phyloP scores from a whole-genome alignment of 2,329 filamentous ascomycete species.

The Penicillium sp. region DNA sequence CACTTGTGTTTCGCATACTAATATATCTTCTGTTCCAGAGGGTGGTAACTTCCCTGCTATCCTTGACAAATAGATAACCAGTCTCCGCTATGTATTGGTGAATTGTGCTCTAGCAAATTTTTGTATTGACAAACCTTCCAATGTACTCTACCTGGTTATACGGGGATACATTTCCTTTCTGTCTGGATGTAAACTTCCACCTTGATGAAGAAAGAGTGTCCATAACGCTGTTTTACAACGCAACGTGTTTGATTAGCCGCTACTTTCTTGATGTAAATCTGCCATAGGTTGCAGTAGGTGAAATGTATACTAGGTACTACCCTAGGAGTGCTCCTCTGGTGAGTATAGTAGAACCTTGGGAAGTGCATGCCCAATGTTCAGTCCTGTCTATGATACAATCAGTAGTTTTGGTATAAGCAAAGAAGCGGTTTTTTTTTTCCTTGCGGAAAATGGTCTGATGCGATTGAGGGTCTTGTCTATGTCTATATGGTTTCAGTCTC shows the following conservation, averaged over 20 bases:
- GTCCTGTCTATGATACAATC: no score
- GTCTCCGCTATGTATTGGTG: slow-evolving; percentile 25
- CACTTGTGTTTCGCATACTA: slow-evolving; percentile 6
- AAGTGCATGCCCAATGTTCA: no score
- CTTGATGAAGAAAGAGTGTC: slow-evolving; percentile 32
- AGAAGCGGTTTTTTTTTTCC: no score
- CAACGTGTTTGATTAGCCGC: slow-evolving; percentile 17
- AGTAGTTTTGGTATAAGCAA: no score
- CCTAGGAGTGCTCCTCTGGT: no score
- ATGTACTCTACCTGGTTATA: slow-evolving; percentile 45
- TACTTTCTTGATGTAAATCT: not conserved
- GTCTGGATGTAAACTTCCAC: slow-evolving; percentile 20
- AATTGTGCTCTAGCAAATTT: slow-evolving; percentile 33
- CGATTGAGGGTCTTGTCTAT: slow-evolving; percentile 25
- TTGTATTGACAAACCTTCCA: slow-evolving; percentile 37
- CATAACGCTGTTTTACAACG: slow-evolving; percentile 35
- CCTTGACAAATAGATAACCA: slow-evolving; percentile 50
- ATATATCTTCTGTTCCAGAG: slow-evolving; percentile 42
- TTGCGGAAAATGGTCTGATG: slow-evolving; percentile 21
- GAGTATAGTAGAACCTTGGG: no score
- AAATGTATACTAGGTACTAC: no score
- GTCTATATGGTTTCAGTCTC: slow-evolving; percentile 24
- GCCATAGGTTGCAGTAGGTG: no score
- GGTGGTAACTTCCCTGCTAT: slow-evolving; percentile 60
- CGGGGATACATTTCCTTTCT: slow-evolving; percentile 35